Evolutionary conservation across 2,329 filamentous ascomycete genomes (phyloP), one percentile per base, ranked within the genome.

Genomic region (Bimuria novae-zelandiae): DNA sequence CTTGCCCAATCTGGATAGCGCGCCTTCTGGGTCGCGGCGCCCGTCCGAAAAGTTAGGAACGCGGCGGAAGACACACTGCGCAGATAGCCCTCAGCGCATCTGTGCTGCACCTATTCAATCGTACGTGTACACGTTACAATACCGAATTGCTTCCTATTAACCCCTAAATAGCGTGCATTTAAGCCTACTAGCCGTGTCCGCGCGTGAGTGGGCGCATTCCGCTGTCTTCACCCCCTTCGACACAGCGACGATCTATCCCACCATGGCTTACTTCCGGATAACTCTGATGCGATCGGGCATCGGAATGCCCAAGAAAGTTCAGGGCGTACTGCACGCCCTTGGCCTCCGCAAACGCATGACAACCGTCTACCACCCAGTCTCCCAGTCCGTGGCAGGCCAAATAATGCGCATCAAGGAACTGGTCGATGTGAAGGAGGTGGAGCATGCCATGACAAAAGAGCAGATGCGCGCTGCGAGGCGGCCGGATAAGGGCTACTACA

Each of bases 331-430:
- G 51, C 83, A 87, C 57, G 89, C 92, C 16, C 88, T 97, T 55
- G 92, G 92, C 51, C 84, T 97, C 59, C 89, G 87, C 67, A 90
- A 89, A 73, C 89, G 92, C 67, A 87, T 88, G 82, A 87, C 87
- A 69, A 93, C 89, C 49, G 92, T 96, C 67, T 96, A 95, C 81
- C 89, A 96, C 76, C 89, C 90, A 32, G 91, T 96, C 56, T 84
- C 84, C 56, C 85, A 87, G 36, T 86, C 91, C 62, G 86, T 90
- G 57, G 92, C 92, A 8, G 92, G 92, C 71, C 91, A 95, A 79
- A 90, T 97, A 69, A 88, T 97, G 81, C 88, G 89, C 75, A 91
- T 97, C 65, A 97, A 97, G 80, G 92, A 97, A 77, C 80, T 97
- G 58, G 90, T 97, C 40, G 81, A 84, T 49, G 91, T 96, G 30